A percentile compares a stretch with the other conserved stretches of the same genome.
Conservation (phyloP, 495 filamentous ascomycete species). For the Ascobolus immersus region DNA sequence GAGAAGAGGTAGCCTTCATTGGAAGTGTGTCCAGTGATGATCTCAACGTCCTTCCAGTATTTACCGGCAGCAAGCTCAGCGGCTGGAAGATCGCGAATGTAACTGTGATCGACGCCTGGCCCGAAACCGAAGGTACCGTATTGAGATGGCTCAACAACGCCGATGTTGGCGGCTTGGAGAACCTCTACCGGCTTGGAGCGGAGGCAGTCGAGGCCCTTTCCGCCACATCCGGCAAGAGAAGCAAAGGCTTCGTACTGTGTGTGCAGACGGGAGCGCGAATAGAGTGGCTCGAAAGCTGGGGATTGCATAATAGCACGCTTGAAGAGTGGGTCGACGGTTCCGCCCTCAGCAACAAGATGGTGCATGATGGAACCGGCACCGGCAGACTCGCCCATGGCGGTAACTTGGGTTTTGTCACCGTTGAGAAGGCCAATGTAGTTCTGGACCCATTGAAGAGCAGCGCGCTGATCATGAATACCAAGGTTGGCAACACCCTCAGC, state of each 20-base stretch:
- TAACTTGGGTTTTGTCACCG: constrained; percentile 26
- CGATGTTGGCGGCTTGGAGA: constrained; percentile 20
- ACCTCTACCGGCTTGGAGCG: constrained; percentile 16
- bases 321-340: constrained; percentile 24
- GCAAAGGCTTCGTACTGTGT: constrained; percentile 22
- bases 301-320: constrained; percentile 20
- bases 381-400: constrained; percentile 27
- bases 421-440: constrained; percentile 26
- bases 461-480: constrained; percentile 26
- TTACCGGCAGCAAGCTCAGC: constrained; percentile 23
- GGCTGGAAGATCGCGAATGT: constrained; percentile 21
- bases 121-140: constrained; percentile 22
- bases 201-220: constrained; percentile 22
- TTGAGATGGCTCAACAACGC: constrained; percentile 14
- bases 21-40: constrained; percentile 9
- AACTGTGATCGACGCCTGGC: constrained; percentile 22
- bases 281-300: constrained; percentile 23
- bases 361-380: constrained; percentile 22
- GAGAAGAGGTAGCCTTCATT: constrained; percentile 11
- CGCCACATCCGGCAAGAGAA: constrained; percentile 21
- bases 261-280: constrained; percentile 19
- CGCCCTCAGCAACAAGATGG: constrained; percentile 18
- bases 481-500: constrained; percentile 23
- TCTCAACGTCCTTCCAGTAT: constrained; percentile 16
- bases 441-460: constrained; percentile 29